These are phyloP conservation scores for Coccomyxa subellipsoidea DNA, from an alignment of 163 green algal genomes.

Conservation along the genomic window DNA sequence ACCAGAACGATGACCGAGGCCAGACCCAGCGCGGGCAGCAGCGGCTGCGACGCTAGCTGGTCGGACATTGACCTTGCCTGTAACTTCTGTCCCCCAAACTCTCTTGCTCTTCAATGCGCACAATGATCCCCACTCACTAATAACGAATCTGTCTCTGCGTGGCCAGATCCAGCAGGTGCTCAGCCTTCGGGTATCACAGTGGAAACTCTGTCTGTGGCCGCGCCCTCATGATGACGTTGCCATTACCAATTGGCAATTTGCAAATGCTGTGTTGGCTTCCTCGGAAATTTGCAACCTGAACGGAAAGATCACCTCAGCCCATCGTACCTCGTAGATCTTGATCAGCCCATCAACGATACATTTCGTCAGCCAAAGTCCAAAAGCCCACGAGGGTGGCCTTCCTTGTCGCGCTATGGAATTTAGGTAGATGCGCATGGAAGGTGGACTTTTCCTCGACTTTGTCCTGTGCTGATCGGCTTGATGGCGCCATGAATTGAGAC, in stretches of 20 bases:
- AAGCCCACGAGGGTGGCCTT: too few species aligned
- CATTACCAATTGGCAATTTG: background rate
- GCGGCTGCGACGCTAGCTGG: background rate
- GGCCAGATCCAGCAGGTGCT: background rate
- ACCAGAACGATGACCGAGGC: constrained; percentile 20
- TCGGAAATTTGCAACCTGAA: too few species aligned
- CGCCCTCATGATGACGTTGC: background rate
- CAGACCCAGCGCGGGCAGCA: constrained; percentile 17
- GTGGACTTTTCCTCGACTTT: too few species aligned
- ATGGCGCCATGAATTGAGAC: too few species aligned
- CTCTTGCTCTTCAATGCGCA: background rate
- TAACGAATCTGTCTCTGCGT: background rate
- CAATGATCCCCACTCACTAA: background rate
- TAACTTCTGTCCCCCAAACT: background rate
- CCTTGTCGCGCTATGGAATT: too few species aligned
- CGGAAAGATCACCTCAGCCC: background rate
- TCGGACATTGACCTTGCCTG: background rate
- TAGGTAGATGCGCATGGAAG: too few species aligned
- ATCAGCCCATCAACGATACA: too few species aligned
- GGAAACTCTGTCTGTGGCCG: too few species aligned
- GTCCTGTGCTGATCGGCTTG: too few species aligned
- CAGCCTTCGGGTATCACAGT: too few species aligned
- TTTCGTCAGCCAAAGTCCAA: too few species aligned
- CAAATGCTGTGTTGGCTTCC: background rate
- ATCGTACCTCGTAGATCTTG: too few species aligned